A percentile compares a stretch with the other conserved stretches of the same genome.
phyloP scores from a whole-genome alignment of 345 rosid species.

The Dimocarpus longan region DNA sequence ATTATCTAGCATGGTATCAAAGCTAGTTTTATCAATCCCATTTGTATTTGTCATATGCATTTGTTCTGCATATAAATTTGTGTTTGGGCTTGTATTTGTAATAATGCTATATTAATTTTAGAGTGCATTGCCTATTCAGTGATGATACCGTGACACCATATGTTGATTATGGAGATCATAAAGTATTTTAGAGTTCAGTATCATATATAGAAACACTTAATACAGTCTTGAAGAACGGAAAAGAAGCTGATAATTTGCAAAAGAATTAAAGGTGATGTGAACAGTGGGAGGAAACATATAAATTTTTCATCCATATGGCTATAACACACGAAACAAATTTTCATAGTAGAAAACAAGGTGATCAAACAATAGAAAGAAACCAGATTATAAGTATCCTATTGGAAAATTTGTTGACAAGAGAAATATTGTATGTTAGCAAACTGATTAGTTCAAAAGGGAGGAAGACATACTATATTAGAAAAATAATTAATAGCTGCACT shows the following conservation, averaged over 20 bases:
- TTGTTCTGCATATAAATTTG: background rate
- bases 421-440: background rate
- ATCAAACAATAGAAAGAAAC: slow-evolving; percentile 7
- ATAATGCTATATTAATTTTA: background rate
- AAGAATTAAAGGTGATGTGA: background rate
- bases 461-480: background rate
- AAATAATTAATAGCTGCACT: background rate
- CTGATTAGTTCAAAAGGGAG: background rate
- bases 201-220: background rate
- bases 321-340: background rate
- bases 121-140: background rate
- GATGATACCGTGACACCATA: background rate
- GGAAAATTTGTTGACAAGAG: background rate
- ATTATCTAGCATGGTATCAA: background rate
- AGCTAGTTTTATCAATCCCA: background rate
- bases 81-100: background rate
- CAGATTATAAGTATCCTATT: background rate
- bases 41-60: background rate
- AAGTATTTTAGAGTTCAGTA: background rate
- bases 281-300: slow-evolving; percentile 5
- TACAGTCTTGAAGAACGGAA: background rate
- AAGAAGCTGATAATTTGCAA: background rate
- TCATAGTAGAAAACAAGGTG: background rate
- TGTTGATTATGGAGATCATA: background rate
- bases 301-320: background rate